Evolutionary conservation across 2,329 filamentous ascomycete genomes (phyloP), one percentile per base, ranked within the genome.

Genomic region (Domatiomyces globalis): DNA sequence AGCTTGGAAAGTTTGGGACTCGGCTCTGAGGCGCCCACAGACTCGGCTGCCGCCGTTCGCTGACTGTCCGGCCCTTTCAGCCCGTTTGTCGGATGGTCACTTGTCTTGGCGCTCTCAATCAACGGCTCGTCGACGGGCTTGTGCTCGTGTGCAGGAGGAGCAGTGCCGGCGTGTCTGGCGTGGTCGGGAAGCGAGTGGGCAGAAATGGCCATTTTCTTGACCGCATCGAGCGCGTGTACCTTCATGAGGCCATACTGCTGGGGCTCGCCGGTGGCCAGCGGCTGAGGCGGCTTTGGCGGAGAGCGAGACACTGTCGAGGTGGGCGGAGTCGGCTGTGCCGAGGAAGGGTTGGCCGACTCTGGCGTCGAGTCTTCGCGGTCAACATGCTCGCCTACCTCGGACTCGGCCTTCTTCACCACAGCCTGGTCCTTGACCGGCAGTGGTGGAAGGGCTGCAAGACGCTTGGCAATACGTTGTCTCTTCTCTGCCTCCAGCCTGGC

Each of bases 161-260:
- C 45, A n/a, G 45, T 17, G 4, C 18, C 6, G 19, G 45, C n/a
- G 10, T 45, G 22, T 6, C 22, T 25, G 22, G 3, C 43, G 10
- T 18, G 43, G 19, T 45, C 43, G 6, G 25, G 18, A 25, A 25
- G 36, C 15, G 42, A 7, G 8, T 33, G 22, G 43, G 45, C 42
- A 29, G 15, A 2, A 18, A 49, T 27, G 4, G 43, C 52, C 29
- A 71, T 58, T 58, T 69, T 72, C 59, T 71, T 72, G 25, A 77
- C 72, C 5, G 73, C 66, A 52, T 78, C 75, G 25, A 76, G 69
- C 58, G 76, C 74, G 61, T 79, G 76, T 8, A 79, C 73, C 63
- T 78, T 80, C 72, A 79, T 79, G 73, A 79, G 73, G 44, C 77
- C 77, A 63, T 79, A 79, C 60, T 79, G 77, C 52, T 76, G 76